Evolutionary conservation across 148 eudicot species (phyloP), one percentile per base, ranked within the genome.

Genomic region (Linanthus parryae): DNA sequence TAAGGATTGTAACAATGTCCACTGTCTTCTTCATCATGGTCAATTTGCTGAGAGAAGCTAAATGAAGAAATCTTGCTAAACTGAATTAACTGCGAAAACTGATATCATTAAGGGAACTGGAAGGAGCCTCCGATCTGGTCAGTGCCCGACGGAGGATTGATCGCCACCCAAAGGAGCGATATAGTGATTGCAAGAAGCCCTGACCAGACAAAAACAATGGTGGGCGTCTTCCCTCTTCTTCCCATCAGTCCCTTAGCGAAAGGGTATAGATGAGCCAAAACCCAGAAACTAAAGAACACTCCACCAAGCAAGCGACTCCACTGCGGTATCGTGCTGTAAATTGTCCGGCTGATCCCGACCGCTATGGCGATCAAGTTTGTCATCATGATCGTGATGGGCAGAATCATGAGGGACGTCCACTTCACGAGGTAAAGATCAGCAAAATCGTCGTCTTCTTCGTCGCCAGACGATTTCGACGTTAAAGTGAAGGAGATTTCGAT

Each of bases 111-210:
- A 20, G 56, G 56, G 43, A 52, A 52, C 26, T 35, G 40, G 25
- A 52, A 52, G 21, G 56, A 52, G 21, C 56, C 56, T 20, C 56
- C 56, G 18, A 52, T 33, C 43, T 52, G 40, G 20, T 33, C 21
- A 52, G 42, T 30, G 34, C 56, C 56, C 2, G 41, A 40, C 19
- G 56, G 52, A 15, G 52, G 52, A 26, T 52, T 34, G 34, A 52
- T 35, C 42, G 41, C 42, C 29, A 48, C 52, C 52, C 52, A 48
- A 19, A 48, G 27, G 4, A 48, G 25, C 5, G 52, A 48, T 4
- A 48, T 48, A 2, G 34, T 48, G 8, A 48, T 48, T 3, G 52
- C 52, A 27, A 48, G 16, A 3, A 48, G 35, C 8, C 52, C 52
- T 3, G 52, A 26, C 52, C 52, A 48, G 27, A 48, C 52, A 48